phyloP scores from a whole-genome alignment of 148 eudicot species.

The Beta vulgaris region DNA sequence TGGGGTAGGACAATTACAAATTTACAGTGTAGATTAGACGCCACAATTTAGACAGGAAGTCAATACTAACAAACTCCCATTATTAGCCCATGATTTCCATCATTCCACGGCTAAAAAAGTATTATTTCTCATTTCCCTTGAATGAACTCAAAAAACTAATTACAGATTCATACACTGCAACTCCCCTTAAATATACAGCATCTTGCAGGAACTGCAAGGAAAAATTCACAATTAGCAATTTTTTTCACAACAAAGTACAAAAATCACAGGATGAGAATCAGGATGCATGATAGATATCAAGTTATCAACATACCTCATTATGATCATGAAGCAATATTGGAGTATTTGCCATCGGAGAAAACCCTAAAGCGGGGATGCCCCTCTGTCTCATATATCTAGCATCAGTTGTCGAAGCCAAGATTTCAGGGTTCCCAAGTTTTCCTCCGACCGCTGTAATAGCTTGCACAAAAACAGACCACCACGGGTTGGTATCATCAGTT shows the following conservation, averaged over 20 bases:
- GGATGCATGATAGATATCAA: background rate
- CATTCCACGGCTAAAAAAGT: background rate
- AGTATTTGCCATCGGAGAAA: slow-evolving; percentile 92
- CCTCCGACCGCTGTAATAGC: slow-evolving; percentile 71
- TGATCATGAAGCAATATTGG: slow-evolving; percentile 95
- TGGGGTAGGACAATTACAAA: slow-evolving; percentile 13
- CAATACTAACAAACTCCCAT: background rate
- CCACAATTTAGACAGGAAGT: background rate
- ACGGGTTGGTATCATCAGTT: slow-evolving; percentile 72
- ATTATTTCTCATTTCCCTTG: slow-evolving; percentile 29
- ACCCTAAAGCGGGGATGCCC: slow-evolving; percentile 86
- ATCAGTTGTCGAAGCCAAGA: slow-evolving; percentile 76
- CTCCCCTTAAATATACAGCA: slow-evolving; percentile 65
- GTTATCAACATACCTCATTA: slow-evolving; percentile 74
- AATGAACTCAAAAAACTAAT: slow-evolving; percentile 70
- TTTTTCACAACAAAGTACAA: background rate
- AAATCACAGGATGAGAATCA: background rate
- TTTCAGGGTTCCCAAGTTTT: slow-evolving; percentile 78
- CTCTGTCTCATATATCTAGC: slow-evolving; percentile 40
- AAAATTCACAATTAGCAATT: slow-evolving; percentile 7
- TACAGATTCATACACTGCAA: slow-evolving; percentile 68
- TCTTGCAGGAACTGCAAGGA: slow-evolving; percentile 57
- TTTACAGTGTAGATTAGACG: background rate
- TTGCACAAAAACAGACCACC: slow-evolving; percentile 84
- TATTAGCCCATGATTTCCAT: background rate